Conservation (phyloP, 1,284 basidiomycete genomes). For the Ustilago curta region DNA sequence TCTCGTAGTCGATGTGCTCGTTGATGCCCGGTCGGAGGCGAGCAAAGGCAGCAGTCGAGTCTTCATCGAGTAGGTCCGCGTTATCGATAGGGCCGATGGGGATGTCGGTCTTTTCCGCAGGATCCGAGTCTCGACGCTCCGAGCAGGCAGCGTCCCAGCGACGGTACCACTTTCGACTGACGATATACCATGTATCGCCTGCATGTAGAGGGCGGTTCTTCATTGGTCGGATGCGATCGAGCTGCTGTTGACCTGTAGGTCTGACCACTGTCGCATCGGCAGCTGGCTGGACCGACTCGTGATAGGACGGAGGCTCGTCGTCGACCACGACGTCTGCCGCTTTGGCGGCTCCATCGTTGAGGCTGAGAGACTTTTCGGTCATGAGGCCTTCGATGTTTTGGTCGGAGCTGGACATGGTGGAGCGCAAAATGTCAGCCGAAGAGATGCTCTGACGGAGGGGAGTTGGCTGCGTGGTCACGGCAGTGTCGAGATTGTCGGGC, state of each 20-base stretch:
- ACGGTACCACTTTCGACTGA: conserved; percentile 79
- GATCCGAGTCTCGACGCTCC: conserved; percentile 77
- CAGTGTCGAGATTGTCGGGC: conserved; percentile 13
- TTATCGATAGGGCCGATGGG: conserved; percentile 82
- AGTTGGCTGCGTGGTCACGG: conserved; percentile 23
- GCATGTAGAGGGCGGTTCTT: conserved; percentile 70
- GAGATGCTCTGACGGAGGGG: conserved; percentile 43
- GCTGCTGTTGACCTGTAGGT: conserved; percentile 41
- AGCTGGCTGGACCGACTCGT: conserved; percentile 18
- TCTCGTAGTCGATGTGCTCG: conserved; percentile 82
- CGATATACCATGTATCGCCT: conserved; percentile 83
- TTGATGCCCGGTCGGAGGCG: conserved; percentile 69
- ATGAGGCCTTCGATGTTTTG: conserved; percentile 50
- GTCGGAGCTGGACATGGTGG: conserved; percentile 30
- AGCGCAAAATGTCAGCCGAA: conserved; percentile 20
- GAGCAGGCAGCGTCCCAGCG: conserved; percentile 80
- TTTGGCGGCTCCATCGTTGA: conserved; percentile 27
- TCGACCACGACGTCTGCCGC: neutral
- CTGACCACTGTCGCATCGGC: conserved; percentile 1
- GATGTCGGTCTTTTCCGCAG: conserved; percentile 73
- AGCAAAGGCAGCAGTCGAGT: conserved; percentile 37
- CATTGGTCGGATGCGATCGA: conserved; percentile 40
- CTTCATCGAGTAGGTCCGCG: conserved; percentile 74
- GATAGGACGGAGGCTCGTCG: conserved; percentile 39
- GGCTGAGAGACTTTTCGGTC: conserved; percentile 46